These are phyloP conservation scores for Pseudogymnoascus sp. DNA, from an alignment of 2,329 filamentous ascomycete species.

Conservation along the genomic window DNA sequence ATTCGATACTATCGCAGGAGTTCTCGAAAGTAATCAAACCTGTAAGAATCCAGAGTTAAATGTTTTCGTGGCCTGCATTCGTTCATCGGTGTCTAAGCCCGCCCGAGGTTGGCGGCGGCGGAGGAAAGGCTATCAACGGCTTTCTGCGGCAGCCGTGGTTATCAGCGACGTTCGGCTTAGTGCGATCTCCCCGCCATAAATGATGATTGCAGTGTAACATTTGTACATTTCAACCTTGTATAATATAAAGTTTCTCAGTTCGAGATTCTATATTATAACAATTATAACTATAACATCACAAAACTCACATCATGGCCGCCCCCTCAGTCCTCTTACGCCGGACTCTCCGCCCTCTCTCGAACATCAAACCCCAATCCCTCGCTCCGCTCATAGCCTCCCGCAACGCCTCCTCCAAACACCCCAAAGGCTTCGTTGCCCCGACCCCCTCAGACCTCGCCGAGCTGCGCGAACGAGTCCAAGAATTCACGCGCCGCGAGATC, in stretches of 20 bases:
- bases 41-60: constrained; percentile 6
- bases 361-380: background rate
- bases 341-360: constrained; percentile 2
- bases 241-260: constrained; percentile 1
- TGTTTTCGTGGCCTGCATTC: background rate
- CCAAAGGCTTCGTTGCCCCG: constrained; percentile 51
- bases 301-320: background rate
- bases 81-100: background rate
- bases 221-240: background rate
- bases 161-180: background rate
- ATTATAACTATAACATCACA: background rate
- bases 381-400: constrained; percentile 21
- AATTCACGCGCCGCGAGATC: constrained; percentile 85
- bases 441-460: constrained; percentile 43
- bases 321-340: constrained; percentile 6
- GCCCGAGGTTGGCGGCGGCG: background rate
- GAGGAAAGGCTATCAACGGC: constrained; percentile 1
- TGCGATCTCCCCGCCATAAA: constrained; percentile 2
- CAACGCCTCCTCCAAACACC: constrained; percentile 60
- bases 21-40: background rate
- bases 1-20: constrained; percentile 1
- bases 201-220: background rate
- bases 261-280: background rate
- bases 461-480: constrained; percentile 47
- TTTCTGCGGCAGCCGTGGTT: constrained; percentile 4